Conservation (phyloP, 1,284 basidiomycete genomes). For the Ustilago tritici region DNA sequence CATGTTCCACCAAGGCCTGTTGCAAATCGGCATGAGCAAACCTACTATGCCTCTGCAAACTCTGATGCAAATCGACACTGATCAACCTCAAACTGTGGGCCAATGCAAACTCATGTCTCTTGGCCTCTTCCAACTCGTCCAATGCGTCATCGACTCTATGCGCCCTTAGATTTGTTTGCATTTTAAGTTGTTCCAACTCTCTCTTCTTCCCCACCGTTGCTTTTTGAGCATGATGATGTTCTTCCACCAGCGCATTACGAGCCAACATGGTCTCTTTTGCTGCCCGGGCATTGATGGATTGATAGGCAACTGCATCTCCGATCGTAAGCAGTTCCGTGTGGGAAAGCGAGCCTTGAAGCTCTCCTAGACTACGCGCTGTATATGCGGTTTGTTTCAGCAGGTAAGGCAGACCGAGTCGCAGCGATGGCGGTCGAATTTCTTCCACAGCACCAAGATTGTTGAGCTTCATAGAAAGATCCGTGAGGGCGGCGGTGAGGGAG, state of each 20-base stretch:
- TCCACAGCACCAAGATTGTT: conserved; percentile 51
- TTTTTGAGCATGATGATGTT: conserved; percentile 59
- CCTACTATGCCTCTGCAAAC: conserved; percentile 58
- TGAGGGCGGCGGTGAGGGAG: conserved; percentile 28
- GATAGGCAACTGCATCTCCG: conserved; percentile 59
- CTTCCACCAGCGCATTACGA: conserved; percentile 64
- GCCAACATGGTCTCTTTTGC: conserved; percentile 63
- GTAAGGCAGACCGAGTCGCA: conserved; percentile 43
- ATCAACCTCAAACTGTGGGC: conserved; percentile 51
- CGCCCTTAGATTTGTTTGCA: conserved; percentile 37
- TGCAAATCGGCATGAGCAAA: conserved; percentile 64
- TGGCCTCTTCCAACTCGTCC: conserved; percentile 60
- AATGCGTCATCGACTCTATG: conserved; percentile 61
- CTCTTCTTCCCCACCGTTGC: conserved; percentile 53
- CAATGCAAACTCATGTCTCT: conserved; percentile 52
- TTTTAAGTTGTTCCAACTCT: conserved; percentile 58
- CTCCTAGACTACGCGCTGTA: conserved; percentile 37
- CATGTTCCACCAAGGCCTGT: conserved; percentile 55
- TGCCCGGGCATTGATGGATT: conserved; percentile 60
- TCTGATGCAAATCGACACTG: conserved; percentile 47
- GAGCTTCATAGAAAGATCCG: conserved; percentile 43
- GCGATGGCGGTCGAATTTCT: conserved; percentile 40
- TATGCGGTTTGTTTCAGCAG: conserved; percentile 45
- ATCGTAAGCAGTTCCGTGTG: conserved; percentile 54
- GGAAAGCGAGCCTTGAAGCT: conserved; percentile 44